These are phyloP conservation scores for Eutrema japonicum DNA, from an alignment of 345 rosid species.

Conservation along the genomic window DNA sequence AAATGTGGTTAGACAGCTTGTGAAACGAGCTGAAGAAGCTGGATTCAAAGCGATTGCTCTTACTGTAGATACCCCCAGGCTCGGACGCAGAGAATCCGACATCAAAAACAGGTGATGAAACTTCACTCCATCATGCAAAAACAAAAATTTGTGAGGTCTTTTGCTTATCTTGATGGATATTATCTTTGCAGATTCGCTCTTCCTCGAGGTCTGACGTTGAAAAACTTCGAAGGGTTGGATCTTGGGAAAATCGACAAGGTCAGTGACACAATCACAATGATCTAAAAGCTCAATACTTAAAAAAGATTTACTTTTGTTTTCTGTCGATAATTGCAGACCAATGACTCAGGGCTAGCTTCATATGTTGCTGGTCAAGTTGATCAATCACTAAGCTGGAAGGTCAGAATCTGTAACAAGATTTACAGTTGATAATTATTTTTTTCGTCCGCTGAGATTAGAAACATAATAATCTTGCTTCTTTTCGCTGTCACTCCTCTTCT, in stretches of 20 bases:
- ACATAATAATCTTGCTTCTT: not conserved
- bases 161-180: conserved; percentile 3
- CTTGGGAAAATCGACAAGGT: conserved; percentile 82
- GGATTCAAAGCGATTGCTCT: conserved; percentile 96
- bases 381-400: conserved; percentile 90
- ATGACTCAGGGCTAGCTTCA: conserved; percentile 90
- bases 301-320: not conserved
- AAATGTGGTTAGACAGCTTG: conserved; percentile 80
- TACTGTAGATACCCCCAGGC: conserved; percentile 95
- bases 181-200: conserved; percentile 60
- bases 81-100: conserved; percentile 94
- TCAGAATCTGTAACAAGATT: conserved; percentile 28
- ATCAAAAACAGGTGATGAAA: conserved; percentile 86
- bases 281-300: conserved; percentile 13
- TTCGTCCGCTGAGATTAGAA: not conserved
- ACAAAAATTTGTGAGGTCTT: not conserved
- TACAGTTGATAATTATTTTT: not conserved
- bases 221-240: conserved; percentile 89
- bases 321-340: conserved; percentile 50
- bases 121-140: not conserved
- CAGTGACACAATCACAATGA: not conserved
- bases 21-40: conserved; percentile 89
- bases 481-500: not conserved
- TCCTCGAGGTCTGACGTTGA: conserved; percentile 74
- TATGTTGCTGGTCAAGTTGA: conserved; percentile 91